Conservation (phyloP, 164 flowering plant species). For the Vitis rotundifolia region DNA sequence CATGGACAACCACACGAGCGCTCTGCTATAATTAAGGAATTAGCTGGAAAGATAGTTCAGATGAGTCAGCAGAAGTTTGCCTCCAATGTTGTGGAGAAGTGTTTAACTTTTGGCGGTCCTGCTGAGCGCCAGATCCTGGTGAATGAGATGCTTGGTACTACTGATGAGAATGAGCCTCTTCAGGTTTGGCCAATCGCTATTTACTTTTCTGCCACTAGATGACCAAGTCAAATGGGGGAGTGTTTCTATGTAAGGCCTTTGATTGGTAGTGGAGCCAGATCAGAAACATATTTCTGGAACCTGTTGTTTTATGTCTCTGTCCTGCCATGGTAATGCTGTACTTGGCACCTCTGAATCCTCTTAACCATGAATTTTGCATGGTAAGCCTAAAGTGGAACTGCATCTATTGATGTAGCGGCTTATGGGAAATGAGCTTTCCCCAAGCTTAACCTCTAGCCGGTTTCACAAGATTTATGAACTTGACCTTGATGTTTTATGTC, state of each 20-base stretch:
- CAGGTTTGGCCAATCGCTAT: constrained; percentile 53
- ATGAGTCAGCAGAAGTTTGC: constrained; percentile 99
- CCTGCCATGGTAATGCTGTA: too few species aligned
- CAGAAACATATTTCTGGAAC: not conserved
- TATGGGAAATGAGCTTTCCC: too few species aligned
- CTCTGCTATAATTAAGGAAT: constrained; percentile 70
- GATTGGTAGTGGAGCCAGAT: not conserved
- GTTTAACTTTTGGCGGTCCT: constrained; percentile 81
- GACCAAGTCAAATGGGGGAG: not conserved
- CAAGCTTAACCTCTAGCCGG: too few species aligned
- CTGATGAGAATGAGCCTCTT: constrained; percentile 96
- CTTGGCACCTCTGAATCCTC: too few species aligned
- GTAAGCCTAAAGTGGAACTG: too few species aligned
- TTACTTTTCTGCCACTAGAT: too few species aligned
- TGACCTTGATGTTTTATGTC: too few species aligned
- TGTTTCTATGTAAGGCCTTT: not conserved
- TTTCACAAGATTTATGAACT: too few species aligned
- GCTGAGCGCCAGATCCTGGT: constrained; percentile 80
- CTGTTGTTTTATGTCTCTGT: too few species aligned
- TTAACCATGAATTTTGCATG: too few species aligned
- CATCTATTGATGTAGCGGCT: too few species aligned
- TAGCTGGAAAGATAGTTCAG: constrained; percentile 90
- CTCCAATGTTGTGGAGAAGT: constrained; percentile 97
- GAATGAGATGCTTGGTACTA: constrained; percentile 93
- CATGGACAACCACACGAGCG: constrained; percentile 95